phyloP scores from a whole-genome alignment of 306 rosid genomes.

The Ziziphus jujuba region DNA sequence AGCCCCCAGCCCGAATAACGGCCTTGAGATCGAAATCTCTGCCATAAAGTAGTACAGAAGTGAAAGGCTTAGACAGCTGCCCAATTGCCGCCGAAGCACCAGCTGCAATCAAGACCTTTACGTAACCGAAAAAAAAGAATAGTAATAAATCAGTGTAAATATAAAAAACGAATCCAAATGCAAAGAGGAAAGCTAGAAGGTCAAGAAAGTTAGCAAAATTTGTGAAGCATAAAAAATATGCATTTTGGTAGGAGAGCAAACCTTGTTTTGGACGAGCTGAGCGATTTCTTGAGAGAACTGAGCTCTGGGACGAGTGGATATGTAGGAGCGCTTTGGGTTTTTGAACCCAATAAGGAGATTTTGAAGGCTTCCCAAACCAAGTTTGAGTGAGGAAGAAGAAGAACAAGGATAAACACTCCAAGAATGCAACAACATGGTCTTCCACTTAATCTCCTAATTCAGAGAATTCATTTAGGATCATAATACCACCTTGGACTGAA shows the following conservation, averaged over 20 bases:
- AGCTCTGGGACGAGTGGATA: conserved; percentile 39
- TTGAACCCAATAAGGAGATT: background rate
- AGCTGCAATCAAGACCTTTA: conserved; percentile 78
- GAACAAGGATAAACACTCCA: no score
- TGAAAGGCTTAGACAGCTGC: conserved; percentile 79
- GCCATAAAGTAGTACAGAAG: conserved; percentile 63
- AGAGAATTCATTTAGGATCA: no score
- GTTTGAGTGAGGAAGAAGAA: no score
- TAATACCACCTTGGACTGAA: no score
- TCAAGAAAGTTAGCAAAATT: conserved; percentile 8
- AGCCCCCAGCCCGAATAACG: conserved; percentile 73
- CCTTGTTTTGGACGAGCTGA: conserved; percentile 81
- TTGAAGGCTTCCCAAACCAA: no score
- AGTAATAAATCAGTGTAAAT: background rate
- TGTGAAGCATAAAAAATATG: conserved; percentile 4
- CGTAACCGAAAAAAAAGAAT: background rate
- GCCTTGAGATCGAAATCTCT: conserved; percentile 69
- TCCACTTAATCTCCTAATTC: no score
- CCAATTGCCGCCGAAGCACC: conserved; percentile 65
- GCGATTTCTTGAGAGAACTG: conserved; percentile 40
- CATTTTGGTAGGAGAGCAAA: conserved; percentile 14
- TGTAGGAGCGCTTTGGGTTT: conserved; percentile 28
- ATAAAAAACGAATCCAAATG: background rate
- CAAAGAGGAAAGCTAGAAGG: background rate
- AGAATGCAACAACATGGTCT: no score